Percentiles rank a stretch among this genome's conserved stretches.
Evolutionary conservation across 164 flowering plant genomes (phyloP).

Genomic region (Litsea cubeba): DNA sequence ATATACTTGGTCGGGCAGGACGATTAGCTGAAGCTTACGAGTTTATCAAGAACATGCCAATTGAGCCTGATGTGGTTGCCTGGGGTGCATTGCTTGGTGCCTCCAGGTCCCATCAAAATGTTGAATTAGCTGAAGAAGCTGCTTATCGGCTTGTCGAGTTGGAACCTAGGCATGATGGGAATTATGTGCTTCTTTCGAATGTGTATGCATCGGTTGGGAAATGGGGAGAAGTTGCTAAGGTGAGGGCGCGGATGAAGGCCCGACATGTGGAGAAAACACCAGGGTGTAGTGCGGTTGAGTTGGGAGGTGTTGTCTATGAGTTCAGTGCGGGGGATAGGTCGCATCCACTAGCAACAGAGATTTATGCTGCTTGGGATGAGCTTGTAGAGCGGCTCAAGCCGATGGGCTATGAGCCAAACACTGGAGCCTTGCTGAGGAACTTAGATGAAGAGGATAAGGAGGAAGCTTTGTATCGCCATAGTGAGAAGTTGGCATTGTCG

Average conservation of each 20-base stretch:
- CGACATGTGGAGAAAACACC: conserved; percentile 12
- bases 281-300: conserved; percentile 20
- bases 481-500: conserved; percentile 22
- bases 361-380: conserved; percentile 15
- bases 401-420: conserved; percentile 21
- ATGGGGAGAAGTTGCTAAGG: conserved; percentile 16
- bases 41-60: conserved; percentile 13
- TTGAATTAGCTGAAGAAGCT: conserved; percentile 16
- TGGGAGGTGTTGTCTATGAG: conserved; percentile 15
- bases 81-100: conserved; percentile 22
- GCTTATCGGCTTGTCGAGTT: conserved; percentile 14
- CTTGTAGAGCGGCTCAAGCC: conserved; percentile 16
- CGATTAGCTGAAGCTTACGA: conserved; percentile 15
- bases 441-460: conserved; percentile 19
- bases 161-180: conserved; percentile 20
- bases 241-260: conserved; percentile 15
- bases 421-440: conserved; percentile 10
- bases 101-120: conserved; percentile 14
- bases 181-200: conserved; percentile 19
- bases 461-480: conserved; percentile 20
- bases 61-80: conserved; percentile 16
- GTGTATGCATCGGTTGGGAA: conserved; percentile 18
- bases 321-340: conserved; percentile 17
- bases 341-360: conserved; percentile 15
- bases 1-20: conserved; percentile 20